Percentiles rank a stretch among this genome's conserved stretches.
Evolutionary conservation across 495 filamentous ascomycete genomes (phyloP).

Genomic region (Oleoguttula mirabilis): DNA sequence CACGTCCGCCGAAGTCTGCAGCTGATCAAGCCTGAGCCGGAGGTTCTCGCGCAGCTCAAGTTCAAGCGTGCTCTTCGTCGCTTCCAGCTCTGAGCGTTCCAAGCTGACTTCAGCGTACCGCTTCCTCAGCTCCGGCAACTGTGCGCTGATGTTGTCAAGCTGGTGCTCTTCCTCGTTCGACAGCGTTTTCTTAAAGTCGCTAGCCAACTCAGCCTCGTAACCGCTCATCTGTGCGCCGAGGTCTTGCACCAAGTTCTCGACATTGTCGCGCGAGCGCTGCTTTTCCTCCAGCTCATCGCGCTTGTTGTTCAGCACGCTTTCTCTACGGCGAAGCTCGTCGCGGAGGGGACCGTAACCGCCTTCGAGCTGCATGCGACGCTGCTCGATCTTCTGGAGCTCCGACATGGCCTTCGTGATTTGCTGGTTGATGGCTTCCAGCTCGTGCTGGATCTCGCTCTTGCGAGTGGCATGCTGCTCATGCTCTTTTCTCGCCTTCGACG

Average conservation of each 20-base stretch:
- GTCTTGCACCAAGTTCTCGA: constrained; percentile 63
- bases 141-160: constrained; percentile 56
- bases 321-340: constrained; percentile 59
- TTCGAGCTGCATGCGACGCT: constrained; percentile 63
- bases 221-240: constrained; percentile 59
- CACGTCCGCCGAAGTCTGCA: constrained; percentile 65
- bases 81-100: constrained; percentile 66
- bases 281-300: constrained; percentile 65
- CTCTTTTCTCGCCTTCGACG: constrained; percentile 60
- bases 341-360: constrained; percentile 70
- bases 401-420: constrained; percentile 71
- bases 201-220: constrained; percentile 64
- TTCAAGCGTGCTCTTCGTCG: constrained; percentile 66
- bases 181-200: constrained; percentile 86
- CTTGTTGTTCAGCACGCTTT: constrained; percentile 57
- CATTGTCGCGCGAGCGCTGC: constrained; percentile 51
- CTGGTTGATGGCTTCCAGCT: constrained; percentile 69
- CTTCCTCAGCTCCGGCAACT: constrained; percentile 59
- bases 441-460: constrained; percentile 45
- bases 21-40: constrained; percentile 71
- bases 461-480: constrained; percentile 53
- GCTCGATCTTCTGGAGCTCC: constrained; percentile 72
- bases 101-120: constrained; percentile 62
- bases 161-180: constrained; percentile 68
- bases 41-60: constrained; percentile 78